Base-by-base conservation (phyloP, 192 early-diverging fungal genomes). In the Haplosporangium gracile region DNA sequence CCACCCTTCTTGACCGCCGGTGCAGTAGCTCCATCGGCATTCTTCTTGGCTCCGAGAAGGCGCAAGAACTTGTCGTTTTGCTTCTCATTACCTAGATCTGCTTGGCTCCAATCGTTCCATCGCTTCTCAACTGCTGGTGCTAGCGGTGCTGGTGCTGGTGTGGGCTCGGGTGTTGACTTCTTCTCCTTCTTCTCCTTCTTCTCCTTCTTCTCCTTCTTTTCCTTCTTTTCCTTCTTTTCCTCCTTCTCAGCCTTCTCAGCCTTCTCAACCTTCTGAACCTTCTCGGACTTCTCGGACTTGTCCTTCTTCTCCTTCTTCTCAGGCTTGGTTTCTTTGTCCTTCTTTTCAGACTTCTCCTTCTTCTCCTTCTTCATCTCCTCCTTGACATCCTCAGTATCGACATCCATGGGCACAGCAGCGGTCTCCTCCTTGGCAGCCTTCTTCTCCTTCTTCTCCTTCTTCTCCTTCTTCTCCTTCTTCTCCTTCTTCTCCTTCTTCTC, bases 71-170 rank as follows among this genome's bases (percentile, higher is more conserved):
- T 94, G 82, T 91, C 84, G 79, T 93, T 92, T 34, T 91, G 89
- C 45, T 85, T 88, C 20, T 88, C 85, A 70, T 92, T 88, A 13
- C 88, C 89, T 78, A 94, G 92, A 24, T 89, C 88, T 0, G 93
- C 93, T 74, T 91, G 86, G 24, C 75, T 85, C 93, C 93, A 94
- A 73, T 94, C 90, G 65, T 93, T 94, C 93, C 93, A 94, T 24
- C 90, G 73, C 69, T 88, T 76, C 32, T 77, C 65, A 38, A 29
- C n/a, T 2, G 42, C 63, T 79, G 45, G 53, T 73, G 47, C 51
- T 38, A 32, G 39, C 55, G 63, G 38, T 42, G 83, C 26, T 42
- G 79, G 42, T 32, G 82, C 49, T 36, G 79, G 69, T 40, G 70
- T 36, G 16, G 73, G 53, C 47, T 72, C 77, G 42, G 65, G 57